A percentile compares a stretch with the other conserved stretches of the same genome.
Conservation (phyloP, 148 eudicot genomes). For the Heliamphora exappendiculata region DNA sequence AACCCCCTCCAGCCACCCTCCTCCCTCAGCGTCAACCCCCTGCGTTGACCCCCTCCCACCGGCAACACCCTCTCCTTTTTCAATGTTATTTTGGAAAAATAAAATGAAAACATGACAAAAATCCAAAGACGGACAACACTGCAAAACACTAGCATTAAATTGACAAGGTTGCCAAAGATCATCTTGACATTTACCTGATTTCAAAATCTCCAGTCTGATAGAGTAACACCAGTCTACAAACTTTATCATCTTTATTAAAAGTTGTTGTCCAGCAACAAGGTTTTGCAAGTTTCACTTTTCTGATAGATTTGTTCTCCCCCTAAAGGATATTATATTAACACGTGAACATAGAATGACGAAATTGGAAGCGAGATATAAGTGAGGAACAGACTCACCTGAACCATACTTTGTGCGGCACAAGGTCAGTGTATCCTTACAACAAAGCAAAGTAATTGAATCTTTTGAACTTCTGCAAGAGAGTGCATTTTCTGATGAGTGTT, state of each 20-base stretch:
- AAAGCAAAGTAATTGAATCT: slow-evolving; percentile 47
- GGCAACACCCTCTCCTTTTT: no score
- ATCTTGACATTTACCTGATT: slow-evolving; percentile 42
- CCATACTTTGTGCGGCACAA: slow-evolving; percentile 41
- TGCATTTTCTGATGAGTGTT: slow-evolving; percentile 12
- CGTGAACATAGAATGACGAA: neutral
- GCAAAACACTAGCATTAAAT: no score
- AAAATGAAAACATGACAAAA: no score
- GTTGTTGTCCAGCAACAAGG: slow-evolving; percentile 70
- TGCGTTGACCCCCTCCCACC: no score
- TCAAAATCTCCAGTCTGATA: slow-evolving; percentile 62
- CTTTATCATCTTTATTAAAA: slow-evolving; percentile 39
- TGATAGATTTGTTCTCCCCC: slow-evolving; percentile 60
- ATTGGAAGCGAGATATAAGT: neutral
- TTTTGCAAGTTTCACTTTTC: slow-evolving; percentile 49
- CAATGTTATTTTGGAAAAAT: no score
- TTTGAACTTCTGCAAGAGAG: slow-evolving; percentile 20
- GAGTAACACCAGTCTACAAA: slow-evolving; percentile 40
- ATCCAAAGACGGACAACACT: no score
- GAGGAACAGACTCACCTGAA: slow-evolving; percentile 39
- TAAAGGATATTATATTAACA: slow-evolving; percentile 11
- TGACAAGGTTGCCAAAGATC: no score
- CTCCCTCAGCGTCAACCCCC: no score
- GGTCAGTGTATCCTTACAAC: slow-evolving; percentile 45
- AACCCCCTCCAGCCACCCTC: no score